Conservation (phyloP, 768 basidiomycete genomes). For the Phylloporus arenicola region DNA sequence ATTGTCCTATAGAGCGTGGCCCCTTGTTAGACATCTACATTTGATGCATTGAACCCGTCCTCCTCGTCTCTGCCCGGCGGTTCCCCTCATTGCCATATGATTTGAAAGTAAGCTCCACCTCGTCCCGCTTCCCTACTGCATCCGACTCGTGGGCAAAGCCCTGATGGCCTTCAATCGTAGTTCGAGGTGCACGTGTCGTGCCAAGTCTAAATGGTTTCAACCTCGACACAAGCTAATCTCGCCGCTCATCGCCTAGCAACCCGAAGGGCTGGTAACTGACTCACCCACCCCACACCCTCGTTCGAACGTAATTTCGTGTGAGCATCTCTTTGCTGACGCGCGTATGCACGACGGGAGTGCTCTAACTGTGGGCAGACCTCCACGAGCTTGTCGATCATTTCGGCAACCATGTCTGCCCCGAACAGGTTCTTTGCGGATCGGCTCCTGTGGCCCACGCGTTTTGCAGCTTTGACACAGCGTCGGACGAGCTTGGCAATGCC, state of each 20-base stretch:
- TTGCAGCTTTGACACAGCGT: neutral
- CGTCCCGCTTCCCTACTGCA: no score
- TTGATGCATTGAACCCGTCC: no score
- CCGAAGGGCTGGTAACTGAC: slow-evolving; percentile 6
- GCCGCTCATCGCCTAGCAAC: slow-evolving; percentile 10
- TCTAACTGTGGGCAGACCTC: slow-evolving; percentile 41
- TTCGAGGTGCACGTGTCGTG: no score
- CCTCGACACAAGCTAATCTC: neutral
- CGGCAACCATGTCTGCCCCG: no score
- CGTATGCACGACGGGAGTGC: slow-evolving; percentile 23
- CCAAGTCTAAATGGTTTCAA: neutral
- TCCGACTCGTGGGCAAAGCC: no score
- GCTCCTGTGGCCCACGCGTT: no score
- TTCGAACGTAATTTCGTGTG: slow-evolving; percentile 22
- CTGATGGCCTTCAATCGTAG: no score
- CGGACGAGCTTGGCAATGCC: slow-evolving; percentile 5
- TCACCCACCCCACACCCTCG: neutral
- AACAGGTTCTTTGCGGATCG: neutral
- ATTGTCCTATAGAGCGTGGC: no score
- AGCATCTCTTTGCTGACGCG: neutral
- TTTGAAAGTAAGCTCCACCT: no score
- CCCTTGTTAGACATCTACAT: no score
- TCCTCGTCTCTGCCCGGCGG: no score
- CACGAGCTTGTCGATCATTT: slow-evolving; percentile 44
- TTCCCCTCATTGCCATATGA: no score